These are phyloP conservation scores for Diospyros kaki DNA, from an alignment of 148 eudicot species.

Conservation along the genomic window DNA sequence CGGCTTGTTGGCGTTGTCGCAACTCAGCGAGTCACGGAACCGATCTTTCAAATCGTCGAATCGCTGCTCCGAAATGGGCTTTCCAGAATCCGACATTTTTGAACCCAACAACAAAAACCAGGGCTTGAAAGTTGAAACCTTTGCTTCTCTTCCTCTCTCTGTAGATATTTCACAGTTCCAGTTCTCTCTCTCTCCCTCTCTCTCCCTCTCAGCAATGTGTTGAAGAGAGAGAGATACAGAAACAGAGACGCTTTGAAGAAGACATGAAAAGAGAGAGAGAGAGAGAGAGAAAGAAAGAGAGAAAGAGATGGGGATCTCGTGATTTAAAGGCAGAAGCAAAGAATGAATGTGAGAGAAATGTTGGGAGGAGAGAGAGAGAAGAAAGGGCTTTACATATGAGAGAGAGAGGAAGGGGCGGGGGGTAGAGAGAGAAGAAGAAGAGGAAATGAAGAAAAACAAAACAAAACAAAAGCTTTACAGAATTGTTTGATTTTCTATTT, in stretches of 20 bases:
- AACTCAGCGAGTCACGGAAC: constrained; percentile 21
- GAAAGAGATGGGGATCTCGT: constrained; percentile 71
- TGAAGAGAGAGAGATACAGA: constrained; percentile 3
- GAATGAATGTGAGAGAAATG: constrained; percentile 54
- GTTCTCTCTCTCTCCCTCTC: neutral
- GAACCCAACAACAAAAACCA: neutral
- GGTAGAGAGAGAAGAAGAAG: neutral
- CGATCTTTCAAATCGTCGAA: constrained; percentile 40
- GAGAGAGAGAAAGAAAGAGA: constrained; percentile 8
- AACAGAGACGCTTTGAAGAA: constrained; percentile 17
- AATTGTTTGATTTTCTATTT: constrained; percentile 13
- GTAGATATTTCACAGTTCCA: neutral
- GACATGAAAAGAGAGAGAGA: constrained; percentile 18
- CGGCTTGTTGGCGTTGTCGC: constrained; percentile 39
- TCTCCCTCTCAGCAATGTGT: constrained; percentile 8
- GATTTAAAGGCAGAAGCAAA: constrained; percentile 61
- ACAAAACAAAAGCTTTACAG: too few relatives aligned
- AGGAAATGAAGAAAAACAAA: neutral
- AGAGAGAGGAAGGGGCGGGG: constrained; percentile 9
- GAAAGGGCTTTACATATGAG: constrained; percentile 7
- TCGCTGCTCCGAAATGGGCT: constrained; percentile 35
- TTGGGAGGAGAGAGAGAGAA: constrained; percentile 26
- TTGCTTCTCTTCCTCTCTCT: neutral
- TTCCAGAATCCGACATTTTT: constrained; percentile 40
- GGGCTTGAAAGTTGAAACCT: neutral